Conservation (phyloP, 139 green algal species). For the Closterium sp. region DNA sequence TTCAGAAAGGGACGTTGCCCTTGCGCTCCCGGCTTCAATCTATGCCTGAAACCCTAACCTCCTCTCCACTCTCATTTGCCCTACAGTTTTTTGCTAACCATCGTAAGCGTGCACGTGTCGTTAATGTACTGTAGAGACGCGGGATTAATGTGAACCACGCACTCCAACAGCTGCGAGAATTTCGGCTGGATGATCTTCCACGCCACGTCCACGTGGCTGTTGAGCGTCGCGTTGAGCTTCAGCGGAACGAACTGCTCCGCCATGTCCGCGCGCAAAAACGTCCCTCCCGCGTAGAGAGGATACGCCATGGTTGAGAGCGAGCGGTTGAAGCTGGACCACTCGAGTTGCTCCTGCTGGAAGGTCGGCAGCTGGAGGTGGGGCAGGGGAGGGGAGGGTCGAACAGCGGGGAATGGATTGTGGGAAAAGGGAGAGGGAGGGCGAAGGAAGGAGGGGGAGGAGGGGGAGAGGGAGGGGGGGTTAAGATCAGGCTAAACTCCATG, state of each 20-base stretch:
- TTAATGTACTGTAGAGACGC: background rate
- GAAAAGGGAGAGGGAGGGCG: background rate
- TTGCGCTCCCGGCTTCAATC: no score
- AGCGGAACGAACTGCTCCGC: background rate
- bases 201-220: background rate
- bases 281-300: background rate
- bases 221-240: constrained; percentile 8
- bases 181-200: background rate
- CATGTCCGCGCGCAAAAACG: background rate
- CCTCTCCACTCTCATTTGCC: background rate
- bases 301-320: background rate
- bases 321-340: background rate
- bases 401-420: no score
- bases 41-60: background rate
- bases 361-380: background rate
- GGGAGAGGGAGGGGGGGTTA: background rate
- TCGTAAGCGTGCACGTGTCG: background rate
- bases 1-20: no score
- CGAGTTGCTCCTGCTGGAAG: background rate
- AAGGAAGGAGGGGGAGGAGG: no score
- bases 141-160: background rate
- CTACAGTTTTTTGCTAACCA: background rate
- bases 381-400: background rate
- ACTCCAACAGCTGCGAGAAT: background rate
- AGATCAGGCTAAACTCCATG: background rate